These are phyloP conservation scores for Colletotrichum siamense DNA, from an alignment of 2,329 filamentous ascomycete genomes.

Conservation along the genomic window DNA sequence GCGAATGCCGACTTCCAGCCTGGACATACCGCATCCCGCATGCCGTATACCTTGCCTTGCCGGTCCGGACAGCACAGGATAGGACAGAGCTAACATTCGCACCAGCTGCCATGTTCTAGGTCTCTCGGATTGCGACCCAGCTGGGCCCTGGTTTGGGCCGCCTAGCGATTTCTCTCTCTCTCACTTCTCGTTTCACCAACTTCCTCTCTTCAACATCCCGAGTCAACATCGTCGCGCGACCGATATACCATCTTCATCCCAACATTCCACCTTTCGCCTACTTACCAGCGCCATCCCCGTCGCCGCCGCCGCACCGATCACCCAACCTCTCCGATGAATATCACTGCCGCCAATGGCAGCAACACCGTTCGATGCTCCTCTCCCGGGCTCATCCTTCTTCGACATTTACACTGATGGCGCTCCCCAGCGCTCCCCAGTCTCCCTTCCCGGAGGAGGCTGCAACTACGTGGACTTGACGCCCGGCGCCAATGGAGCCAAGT, in stretches of 20 bases:
- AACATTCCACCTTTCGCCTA: slow-evolving; percentile 14
- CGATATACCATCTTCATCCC: slow-evolving; percentile 21
- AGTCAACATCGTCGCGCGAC: slow-evolving; percentile 13
- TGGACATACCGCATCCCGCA: not conserved
- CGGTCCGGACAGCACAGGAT: not conserved
- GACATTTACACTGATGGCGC: slow-evolving; percentile 59
- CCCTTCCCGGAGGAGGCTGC: slow-evolving; percentile 59
- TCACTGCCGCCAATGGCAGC: slow-evolving; percentile 55
- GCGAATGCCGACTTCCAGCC: slow-evolving; percentile 17
- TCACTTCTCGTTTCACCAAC: not conserved
- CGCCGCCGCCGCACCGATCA: slow-evolving; percentile 20
- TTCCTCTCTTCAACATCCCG: not conserved
- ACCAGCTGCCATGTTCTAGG: slow-evolving; percentile 38
- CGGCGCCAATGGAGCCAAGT: slow-evolving; percentile 57
- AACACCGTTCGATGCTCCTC: slow-evolving; percentile 51
- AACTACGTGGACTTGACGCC: slow-evolving; percentile 62
- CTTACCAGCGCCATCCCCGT: slow-evolving; percentile 8
- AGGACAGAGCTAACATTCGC: slow-evolving; percentile 11
- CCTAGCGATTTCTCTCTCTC: slow-evolving; percentile 17
- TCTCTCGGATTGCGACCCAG: slow-evolving; percentile 37
- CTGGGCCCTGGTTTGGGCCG: slow-evolving; percentile 36
- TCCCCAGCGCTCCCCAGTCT: slow-evolving; percentile 31
- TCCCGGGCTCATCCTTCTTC: slow-evolving; percentile 53
- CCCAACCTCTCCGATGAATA: slow-evolving; percentile 34
- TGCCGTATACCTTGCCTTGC: not conserved